Base-by-base conservation (phyloP, 192 early-diverging fungal species). In the Spizellomyces sp. region DNA sequence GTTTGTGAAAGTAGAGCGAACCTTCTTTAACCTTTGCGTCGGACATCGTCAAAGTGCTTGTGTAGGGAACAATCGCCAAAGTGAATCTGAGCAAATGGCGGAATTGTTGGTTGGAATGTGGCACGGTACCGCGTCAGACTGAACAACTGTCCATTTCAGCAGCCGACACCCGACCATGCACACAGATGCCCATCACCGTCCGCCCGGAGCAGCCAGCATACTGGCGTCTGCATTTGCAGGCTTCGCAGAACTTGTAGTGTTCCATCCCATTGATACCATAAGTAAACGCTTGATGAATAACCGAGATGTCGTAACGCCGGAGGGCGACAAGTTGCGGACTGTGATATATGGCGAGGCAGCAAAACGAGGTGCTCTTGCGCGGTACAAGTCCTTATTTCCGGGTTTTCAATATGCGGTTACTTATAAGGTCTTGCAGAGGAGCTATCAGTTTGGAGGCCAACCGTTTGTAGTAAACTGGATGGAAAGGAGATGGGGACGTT, bases 221-320 rank as follows among this genome's bases (percentile, higher is more conserved):
- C 14, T 54, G 15, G 52, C 52, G 17, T 91, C 64, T n/a, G 64
- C 64, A 10, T 15, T 47, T 48, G 64, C 64, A 43, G 95, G 94
- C 60, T 88, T 95, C 76, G 83, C 93, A 27, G 95, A 97, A 83
- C 85, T 97, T 59, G 84, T 93, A 69, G 86, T 92, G 61, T 97
- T 97, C 87, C 95, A 97, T 77, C 95, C 95, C 56, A 88, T 97
- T 50, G 95, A 97, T 81, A 97, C 95, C 2, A 90, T 95, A 12
- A 92, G 92, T 91, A 97, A 80, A 48, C 79, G 79, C 5, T 62
- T 80, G 44, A 80, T 80, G 62, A 57, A 75, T 50, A 62, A 80
- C 76, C 61, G 76, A 54, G 27, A 36, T 36, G 27, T 36, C 27
- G 27, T 36, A 3, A 36, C 27, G 3, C 27, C 27, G 27, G 27